A percentile compares a stretch with the other conserved stretches of the same genome.
Evolutionary conservation across 1,139 yeast species (phyloP).

Genomic region (Hansenula sp.): DNA sequence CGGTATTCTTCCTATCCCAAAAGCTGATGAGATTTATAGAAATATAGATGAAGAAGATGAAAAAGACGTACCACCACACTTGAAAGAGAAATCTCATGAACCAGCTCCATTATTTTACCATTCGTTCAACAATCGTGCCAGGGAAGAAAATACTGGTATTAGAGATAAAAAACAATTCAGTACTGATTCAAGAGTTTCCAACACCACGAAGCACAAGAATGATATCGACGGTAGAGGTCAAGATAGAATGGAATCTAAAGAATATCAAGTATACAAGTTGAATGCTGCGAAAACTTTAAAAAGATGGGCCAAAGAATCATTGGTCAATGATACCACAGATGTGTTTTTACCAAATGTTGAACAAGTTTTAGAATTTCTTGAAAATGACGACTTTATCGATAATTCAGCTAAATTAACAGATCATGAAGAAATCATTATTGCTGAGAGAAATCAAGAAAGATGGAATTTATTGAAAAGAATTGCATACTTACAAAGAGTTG

Average conservation of each 20-base stretch:
- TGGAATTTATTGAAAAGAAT: slow-evolving; percentile 70
- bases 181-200: slow-evolving; percentile 75
- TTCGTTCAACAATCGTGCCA: slow-evolving; percentile 85
- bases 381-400: slow-evolving; percentile 36
- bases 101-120: slow-evolving; percentile 36
- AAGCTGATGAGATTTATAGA: slow-evolving; percentile 4
- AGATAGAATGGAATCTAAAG: slow-evolving; percentile 52
- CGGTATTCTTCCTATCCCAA: background rate
- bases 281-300: slow-evolving; percentile 51
- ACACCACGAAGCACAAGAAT: slow-evolving; percentile 53
- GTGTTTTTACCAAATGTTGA: slow-evolving; percentile 55
- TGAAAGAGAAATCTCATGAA: slow-evolving; percentile 15
- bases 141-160: slow-evolving; percentile 81
- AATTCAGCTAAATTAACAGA: slow-evolving; percentile 27
- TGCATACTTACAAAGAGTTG: slow-evolving; percentile 52
- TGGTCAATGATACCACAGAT: slow-evolving; percentile 35
- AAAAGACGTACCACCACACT: slow-evolving; percentile 26
- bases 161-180: slow-evolving; percentile 81
- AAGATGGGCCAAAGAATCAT: slow-evolving; percentile 48
- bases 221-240: slow-evolving; percentile 78
- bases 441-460: slow-evolving; percentile 51
- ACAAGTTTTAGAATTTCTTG: slow-evolving; percentile 52
- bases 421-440: slow-evolving; percentile 38
- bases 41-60: slow-evolving; percentile 28
- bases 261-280: slow-evolving; percentile 41